Evolutionary conservation across 2,329 filamentous ascomycete species (phyloP), one percentile per base, ranked within the genome.

Genomic region (Fusarium caatingaense): DNA sequence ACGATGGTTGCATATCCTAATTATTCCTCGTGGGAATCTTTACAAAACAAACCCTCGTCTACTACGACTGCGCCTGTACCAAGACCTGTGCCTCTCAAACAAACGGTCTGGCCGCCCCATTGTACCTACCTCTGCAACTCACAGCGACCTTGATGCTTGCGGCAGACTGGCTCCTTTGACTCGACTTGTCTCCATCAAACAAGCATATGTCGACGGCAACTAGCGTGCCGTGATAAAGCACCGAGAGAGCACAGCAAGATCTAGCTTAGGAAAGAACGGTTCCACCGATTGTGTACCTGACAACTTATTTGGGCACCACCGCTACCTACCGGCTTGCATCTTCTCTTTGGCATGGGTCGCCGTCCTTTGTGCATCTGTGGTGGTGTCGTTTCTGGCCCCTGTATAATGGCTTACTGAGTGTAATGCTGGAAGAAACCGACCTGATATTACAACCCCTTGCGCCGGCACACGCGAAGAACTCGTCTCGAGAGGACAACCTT

Each of bases 141-240:
- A 50, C 32, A 25, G 25, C 28, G 46, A 40, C 45, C 40, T 41
- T 46, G 57, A 45, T 27, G 23, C 45, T 27, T 27, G 41, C 27
- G 20, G 21, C 30, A 30, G 21, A n/a, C 20, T 48, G 57, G 49
- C 41, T 54, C 48, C 37, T 63, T 47, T 27, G 37, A 32, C 47
- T 64, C 53, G 55, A 50, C 40, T 64, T 23, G 56, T 68, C 63
- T 50, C 68, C 67, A 46, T 71, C 55, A 50, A 60, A 60, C 64
- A 71, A 71, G 51, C 59, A 56, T 60, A 55, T 47, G 51, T 56
- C 34, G 34, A 56, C 59, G 47, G 51, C 56, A 50, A 55, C 45
- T 51, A 41, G 59, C 47, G 57, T 47, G 46, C 55, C 32, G 46
- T 44, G 45, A 58, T n/a, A 71, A 65, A 58, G 30, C 64, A 61